Conservation (phyloP, 2,329 filamentous ascomycete species). For the Fusarium tjaetaba region DNA sequence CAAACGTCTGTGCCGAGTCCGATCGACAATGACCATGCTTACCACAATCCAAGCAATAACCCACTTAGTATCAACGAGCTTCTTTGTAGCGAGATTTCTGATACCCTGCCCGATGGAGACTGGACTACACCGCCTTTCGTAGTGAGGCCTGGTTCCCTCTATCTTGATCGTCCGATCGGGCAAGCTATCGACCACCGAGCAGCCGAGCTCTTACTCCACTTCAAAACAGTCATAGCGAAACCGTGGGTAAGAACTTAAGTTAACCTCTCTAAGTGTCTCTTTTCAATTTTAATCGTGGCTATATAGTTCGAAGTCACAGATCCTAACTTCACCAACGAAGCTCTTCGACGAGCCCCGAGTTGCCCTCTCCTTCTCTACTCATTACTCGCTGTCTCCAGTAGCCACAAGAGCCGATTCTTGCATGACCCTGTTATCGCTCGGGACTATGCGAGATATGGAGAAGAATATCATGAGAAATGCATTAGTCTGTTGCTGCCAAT, state of each 20-base stretch:
- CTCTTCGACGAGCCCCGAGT: background rate
- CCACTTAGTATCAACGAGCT: background rate
- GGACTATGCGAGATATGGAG: background rate
- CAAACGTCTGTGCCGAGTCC: background rate
- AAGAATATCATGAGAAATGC: background rate
- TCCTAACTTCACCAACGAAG: background rate
- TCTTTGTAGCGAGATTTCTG: background rate
- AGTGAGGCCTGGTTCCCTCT: background rate
- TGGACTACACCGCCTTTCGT: background rate
- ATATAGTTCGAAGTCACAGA: background rate
- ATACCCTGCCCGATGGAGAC: background rate
- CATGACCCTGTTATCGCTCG: background rate
- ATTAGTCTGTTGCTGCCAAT: background rate
- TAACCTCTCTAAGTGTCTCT: fast-evolving
- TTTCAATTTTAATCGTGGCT: background rate
- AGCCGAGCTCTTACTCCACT: background rate
- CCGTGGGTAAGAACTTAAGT: background rate
- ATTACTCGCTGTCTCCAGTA: background rate
- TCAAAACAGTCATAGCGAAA: background rate
- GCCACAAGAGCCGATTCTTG: background rate
- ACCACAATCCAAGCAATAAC: background rate
- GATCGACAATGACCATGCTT: background rate
- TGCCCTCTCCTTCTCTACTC: background rate
- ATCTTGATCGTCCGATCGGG: background rate
- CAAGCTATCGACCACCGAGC: background rate